These are phyloP conservation scores for Hemileccinum hortonii DNA, from an alignment of 1,284 basidiomycete genomes.

Conservation along the genomic window DNA sequence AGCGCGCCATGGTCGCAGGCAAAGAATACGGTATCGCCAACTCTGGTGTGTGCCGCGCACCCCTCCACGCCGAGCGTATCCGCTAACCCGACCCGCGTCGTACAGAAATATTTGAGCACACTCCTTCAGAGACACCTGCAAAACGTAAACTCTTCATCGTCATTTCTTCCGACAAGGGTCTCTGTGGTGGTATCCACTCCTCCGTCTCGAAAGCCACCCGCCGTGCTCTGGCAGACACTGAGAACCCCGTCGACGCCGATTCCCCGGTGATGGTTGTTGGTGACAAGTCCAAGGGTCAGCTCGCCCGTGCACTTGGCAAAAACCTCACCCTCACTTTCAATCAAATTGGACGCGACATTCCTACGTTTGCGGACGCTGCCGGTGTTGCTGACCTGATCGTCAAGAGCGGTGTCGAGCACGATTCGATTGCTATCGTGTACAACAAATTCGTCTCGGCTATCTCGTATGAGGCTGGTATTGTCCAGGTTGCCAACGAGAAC, in stretches of 20 bases:
- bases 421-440: conserved; percentile 87
- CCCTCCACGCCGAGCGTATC: background rate
- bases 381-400: conserved; percentile 93
- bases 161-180: conserved; percentile 97
- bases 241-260: conserved; percentile 57
- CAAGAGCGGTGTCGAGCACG: conserved; percentile 84
- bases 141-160: conserved; percentile 88
- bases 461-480: conserved; percentile 81
- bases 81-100: conserved; percentile 6
- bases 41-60: conserved; percentile 62
- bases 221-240: conserved; percentile 54
- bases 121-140: conserved; percentile 58
- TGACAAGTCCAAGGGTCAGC: conserved; percentile 97
- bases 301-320: conserved; percentile 64
- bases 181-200: conserved; percentile 99
- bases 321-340: conserved; percentile 91
- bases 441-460: conserved; percentile 96
- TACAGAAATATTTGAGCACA: conserved; percentile 82
- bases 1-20: conserved; percentile 91
- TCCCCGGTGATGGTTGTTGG: conserved; percentile 86
- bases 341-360: conserved; percentile 96
- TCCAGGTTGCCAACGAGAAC: conserved; percentile 82
- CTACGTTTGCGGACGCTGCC: conserved; percentile 95
- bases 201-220: conserved; percentile 91
- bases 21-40: conserved; percentile 95